Evolutionary conservation across 805 yeast genomes (phyloP), one percentile per base, ranked within the genome.

Genomic region (Saturnispora ahearnii): DNA sequence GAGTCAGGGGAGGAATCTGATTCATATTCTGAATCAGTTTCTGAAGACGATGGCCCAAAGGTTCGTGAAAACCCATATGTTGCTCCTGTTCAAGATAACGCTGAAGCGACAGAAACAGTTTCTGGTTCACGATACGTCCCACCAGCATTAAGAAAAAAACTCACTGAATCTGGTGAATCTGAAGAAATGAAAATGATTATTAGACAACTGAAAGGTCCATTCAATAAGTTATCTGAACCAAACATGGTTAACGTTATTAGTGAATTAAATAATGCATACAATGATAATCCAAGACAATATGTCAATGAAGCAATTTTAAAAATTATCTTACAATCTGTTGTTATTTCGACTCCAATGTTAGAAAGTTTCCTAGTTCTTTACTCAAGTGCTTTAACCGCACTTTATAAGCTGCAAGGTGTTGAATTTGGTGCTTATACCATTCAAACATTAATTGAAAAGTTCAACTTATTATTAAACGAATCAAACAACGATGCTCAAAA

Each of bases 151-250:
- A 76, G 98, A 51, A 73, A 78, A 42, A 74, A 73, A 57, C 53
- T 74, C 51, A 74, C 72, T 45, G 41, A 34, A 3, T 58, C 57
- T 0, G 65, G 59, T 3, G 71, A 68, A 2, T 68, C 76, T 21
- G 79, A 75, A 51, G 79, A 74, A 49, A 61, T 71, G 7, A 45
- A 69, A 3, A 76, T 72, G 34, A 67, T 90, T 34, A 74, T 76
- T 48, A 78, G 81, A 57, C 68, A 79, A 5, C 75, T 90, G 44
- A 93, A 89, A 59, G 90, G 97, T 51, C 80, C 88, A 1, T 70
- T 93, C 59, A 93, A 93, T 64, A 84, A 81, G 64, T 73, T 93
- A n/a, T 85, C 96, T 1, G 98, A 91, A 58, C 81, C 95, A 1
- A 93, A 90, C 54, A 71, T 90, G 29, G 70, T 77, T 11, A 70